Conservation (phyloP, 371 early-diverging fungal genomes). For the Basidiobolus meristosporus region DNA sequence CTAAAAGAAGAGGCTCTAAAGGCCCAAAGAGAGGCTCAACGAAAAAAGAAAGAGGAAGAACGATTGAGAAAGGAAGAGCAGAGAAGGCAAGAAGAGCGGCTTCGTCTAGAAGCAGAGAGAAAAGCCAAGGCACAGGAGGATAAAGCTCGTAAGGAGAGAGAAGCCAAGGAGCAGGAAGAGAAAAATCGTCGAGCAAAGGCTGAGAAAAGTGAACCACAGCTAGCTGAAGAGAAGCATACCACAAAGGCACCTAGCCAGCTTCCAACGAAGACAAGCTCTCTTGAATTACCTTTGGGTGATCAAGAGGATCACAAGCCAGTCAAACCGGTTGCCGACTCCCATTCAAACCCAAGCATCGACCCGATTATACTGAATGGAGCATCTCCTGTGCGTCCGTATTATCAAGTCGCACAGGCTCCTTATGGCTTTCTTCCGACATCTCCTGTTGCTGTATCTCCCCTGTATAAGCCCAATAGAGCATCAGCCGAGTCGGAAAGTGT, state of each 20-base stretch:
- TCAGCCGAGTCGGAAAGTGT: no score
- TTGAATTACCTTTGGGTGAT: background rate
- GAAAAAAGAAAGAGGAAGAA: background rate
- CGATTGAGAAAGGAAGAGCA: constrained; percentile 3
- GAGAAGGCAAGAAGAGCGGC: constrained; percentile 3
- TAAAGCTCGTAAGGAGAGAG: constrained; percentile 3
- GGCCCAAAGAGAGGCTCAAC: background rate
- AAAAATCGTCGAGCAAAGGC: background rate
- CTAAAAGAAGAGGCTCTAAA: constrained; percentile 1
- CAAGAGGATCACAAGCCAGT: no score
- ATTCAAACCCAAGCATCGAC: constrained; percentile 2
- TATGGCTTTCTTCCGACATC: background rate
- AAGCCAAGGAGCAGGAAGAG: constrained; percentile 3
- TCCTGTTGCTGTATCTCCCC: no score
- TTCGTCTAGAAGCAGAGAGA: constrained; percentile 3
- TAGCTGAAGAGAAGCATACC: background rate
- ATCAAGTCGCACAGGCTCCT: constrained; percentile 1
- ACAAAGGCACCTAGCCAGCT: background rate
- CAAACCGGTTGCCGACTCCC: background rate
- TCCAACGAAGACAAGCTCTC: background rate
- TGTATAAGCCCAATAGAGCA: no score
- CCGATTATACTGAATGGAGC: background rate
- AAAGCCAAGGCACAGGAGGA: constrained; percentile 3
- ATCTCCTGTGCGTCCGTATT: background rate
- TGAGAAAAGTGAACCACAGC: constrained; percentile 1